Base-by-base conservation (phyloP, 306 rosid species). In the Vigna unguiculata region DNA sequence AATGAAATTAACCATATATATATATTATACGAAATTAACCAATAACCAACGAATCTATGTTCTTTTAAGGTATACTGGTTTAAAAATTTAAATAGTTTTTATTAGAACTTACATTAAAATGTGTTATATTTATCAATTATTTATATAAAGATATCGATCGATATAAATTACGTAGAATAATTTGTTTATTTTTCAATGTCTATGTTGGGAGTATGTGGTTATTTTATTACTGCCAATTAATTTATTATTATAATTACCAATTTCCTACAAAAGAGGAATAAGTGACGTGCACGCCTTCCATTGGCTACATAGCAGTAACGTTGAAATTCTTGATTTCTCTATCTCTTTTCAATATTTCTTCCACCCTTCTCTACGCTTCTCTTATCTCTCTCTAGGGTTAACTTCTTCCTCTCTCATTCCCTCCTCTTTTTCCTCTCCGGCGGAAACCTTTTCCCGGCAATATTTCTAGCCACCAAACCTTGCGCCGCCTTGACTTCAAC, bases 231-330 rank as follows among this genome's bases (percentile, higher is more conserved):
- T 41, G 3, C 47, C 4, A 10, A 11, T 41, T 41, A 41, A 10
- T 3, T 3, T 40, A 4, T 48, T 51, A 17, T 57, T 58, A 25
- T 3, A 28, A 28, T 28, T 59, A 59, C 21, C 22, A 4, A 1
- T 15, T 55, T 43, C 70, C 67, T 32, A 49, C 77, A 24, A 25
- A 13, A 30, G 48, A 69, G 72, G 51, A 66, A 65, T 11, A 48
- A 68, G 70, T 80, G 88, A 87, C 87, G 88, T 88, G 90, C 68
- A 59, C 51, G 54, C 7, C 1, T 64, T 0, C 16, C 46, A 85
- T 79, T 78, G 86, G 83, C 22, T 3, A 48, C 16, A 30, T 59
- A 1, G 17, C 1, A 65, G n/a, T 41, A 57, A 38, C 49, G 70
- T 63, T 60, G 48, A 34, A 47, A 20, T 69, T 84, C 70, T 74